Evolutionary conservation across 2,329 filamentous ascomycete genomes (phyloP), one percentile per base, ranked within the genome.

Genomic region (Fusarium denticulatum): DNA sequence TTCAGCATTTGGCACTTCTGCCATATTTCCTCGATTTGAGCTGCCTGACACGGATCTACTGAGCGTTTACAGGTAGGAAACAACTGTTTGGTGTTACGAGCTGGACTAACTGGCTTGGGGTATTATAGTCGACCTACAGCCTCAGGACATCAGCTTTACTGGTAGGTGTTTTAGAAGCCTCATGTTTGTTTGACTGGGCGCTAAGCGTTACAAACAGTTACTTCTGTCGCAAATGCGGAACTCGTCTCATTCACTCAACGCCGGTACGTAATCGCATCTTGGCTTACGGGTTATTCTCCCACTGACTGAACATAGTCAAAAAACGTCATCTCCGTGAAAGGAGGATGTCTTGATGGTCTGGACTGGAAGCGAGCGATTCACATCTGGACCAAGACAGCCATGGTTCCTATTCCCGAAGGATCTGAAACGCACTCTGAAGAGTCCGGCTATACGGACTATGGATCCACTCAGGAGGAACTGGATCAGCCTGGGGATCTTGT

Each of bases 341-440:
- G 89, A 16, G 91, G 91, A 45, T 92, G 91, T 76, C 84, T 94
- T 50, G 86, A 90, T 11, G 90, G 88, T 3, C 82, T 93, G 26
- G 87, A 91, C 80, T 90, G 90, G 88, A 83, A 80, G 18, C 82
- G 80, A 7, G 90, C 90, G 34, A 88, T 89, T 72, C 91, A 94
- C 82, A 90, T 93, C 75, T 93, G 89, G 88, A 91, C 89, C 26
- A 89, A 89, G 76, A 87, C 86, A 46, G 91, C 91, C 73, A 90
- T 93, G 85, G 86, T 93, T 24, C 88, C 90, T 39, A 92, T 93
- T 71, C 91, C 91, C 6, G 90, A 92, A 75, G 88, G 89, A 15
- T 87, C 86, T 34, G 89, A 91, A 81, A 80, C 83, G 11, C 87
- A 88, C 78, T 85, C 87, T 20, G 89, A 88, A 65, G 87, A 88